Evolutionary conservation across 176 grass and related monocot genomes (phyloP), one percentile per base, ranked within the genome.

Genomic region (Hordeum marinum): DNA sequence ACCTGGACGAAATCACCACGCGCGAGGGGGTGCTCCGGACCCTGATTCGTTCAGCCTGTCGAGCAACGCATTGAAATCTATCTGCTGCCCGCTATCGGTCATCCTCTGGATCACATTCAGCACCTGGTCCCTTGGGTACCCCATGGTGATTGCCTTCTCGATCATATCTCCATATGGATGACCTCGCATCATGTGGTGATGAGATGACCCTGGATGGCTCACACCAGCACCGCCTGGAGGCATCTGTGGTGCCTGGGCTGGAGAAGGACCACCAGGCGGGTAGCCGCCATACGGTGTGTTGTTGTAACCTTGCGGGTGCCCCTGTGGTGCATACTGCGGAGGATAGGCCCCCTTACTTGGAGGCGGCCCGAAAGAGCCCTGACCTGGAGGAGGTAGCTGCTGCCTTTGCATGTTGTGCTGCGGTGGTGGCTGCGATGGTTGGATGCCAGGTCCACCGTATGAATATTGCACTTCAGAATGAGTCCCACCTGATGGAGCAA

Each of bases 51-150:
- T 94, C 86, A 99, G 84, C 88, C 91, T 88, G 76, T 99, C 94
- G 27, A 99, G 91, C 86, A 99, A 61, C 23, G 88, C 54, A 79
- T 99, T 99, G 82, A 99, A 94, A 88, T 99, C 97, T 76, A 99
- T 66, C 26, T 71, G 67, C 76, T 99, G 97, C 15, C 94, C 92
- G 50, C 78, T 89, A 71, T 91, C 94, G 0, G 81, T 69, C 85
- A 96, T 91, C 90, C 94, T 94, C 82, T 94, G 87, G 13, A 88
- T 88, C 75, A 87, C 76, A 70, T 82, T 92, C 54, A 78, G 32
- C 52, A 92, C 94, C 72, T 91, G 91, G 31, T 99, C 92, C 84
- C 88, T 96, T 72, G 92, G 78, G 72, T 99, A 99, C 66, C 97
- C 97, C 97, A 99, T 96, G 66, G 82, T 31, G 20, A 92, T 93